Evolutionary conservation across 331 rosid genomes (phyloP).

Genomic region (Stylosanthes scabra): DNA sequence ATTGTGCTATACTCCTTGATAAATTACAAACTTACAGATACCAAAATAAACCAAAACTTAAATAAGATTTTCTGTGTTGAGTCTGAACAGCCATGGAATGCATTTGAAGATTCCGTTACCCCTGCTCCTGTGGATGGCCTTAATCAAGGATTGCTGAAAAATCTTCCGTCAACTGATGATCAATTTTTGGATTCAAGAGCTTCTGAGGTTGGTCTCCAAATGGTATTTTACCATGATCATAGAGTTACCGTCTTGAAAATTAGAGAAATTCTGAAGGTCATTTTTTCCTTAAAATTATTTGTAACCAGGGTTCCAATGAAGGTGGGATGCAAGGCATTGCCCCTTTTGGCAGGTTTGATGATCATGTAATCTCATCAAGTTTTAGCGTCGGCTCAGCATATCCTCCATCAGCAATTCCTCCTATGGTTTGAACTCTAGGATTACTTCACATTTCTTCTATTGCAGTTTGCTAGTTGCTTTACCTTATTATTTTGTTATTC

Average conservation of each 20-base stretch:
- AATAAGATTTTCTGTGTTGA: slow-evolving; percentile 43
- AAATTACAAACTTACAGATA: slow-evolving; percentile 13
- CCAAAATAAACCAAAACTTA: slow-evolving; percentile 32
- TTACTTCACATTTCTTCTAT: slow-evolving; percentile 38
- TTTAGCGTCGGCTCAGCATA: slow-evolving; percentile 42
- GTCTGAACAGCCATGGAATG: slow-evolving; percentile 71
- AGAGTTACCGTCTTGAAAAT: slow-evolving; percentile 6
- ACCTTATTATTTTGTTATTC: slow-evolving; percentile 26
- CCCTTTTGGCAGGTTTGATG: slow-evolving; percentile 39
- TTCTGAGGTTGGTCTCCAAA: slow-evolving; percentile 58
- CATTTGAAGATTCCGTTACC: slow-evolving; percentile 63
- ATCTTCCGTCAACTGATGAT: slow-evolving; percentile 48
- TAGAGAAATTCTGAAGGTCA: slow-evolving; percentile 4
- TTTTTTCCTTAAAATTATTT: background rate
- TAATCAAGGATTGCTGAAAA: slow-evolving; percentile 44
- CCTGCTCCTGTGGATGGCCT: slow-evolving; percentile 44
- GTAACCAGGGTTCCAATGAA: slow-evolving; percentile 43
- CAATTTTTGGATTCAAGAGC: slow-evolving; percentile 43
- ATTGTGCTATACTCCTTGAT: background rate
- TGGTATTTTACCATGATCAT: slow-evolving; percentile 18
- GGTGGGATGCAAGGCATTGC: slow-evolving; percentile 42
- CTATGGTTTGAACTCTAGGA: slow-evolving; percentile 48
- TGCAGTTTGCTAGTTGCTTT: slow-evolving; percentile 24
- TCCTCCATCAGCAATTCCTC: slow-evolving; percentile 42
- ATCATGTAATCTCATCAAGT: slow-evolving; percentile 38